Percentiles rank a stretch among this genome's conserved stretches.
These are phyloP conservation scores for Cercospora canescens DNA, from an alignment of 2,329 filamentous ascomycete genomes.

Conservation along the genomic window DNA sequence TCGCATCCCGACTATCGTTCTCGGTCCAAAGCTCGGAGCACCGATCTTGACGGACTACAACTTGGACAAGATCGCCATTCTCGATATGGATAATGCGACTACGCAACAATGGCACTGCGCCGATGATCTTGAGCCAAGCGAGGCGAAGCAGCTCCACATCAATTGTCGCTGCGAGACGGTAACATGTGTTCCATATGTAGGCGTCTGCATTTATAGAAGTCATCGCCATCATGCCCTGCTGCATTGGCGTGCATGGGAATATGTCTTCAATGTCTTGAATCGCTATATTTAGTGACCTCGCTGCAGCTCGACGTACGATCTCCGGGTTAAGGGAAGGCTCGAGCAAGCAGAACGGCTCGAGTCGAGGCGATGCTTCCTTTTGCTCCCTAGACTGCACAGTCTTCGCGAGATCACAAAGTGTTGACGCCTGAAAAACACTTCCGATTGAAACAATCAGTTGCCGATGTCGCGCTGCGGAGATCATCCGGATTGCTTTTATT, in stretches of 20 bases:
- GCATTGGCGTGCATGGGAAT: constrained; percentile 5
- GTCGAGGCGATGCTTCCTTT: neutral
- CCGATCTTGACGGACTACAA: constrained; percentile 21
- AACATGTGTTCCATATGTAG: neutral
- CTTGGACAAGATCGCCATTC: neutral
- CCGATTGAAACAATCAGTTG: constrained; percentile 43
- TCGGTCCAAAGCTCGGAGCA: neutral
- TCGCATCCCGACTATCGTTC: neutral
- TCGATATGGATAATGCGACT: neutral
- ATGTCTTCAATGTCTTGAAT: constrained; percentile 30
- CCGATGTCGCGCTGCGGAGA: constrained; percentile 39
- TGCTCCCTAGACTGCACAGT: neutral
- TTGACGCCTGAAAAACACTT: constrained; percentile 42
- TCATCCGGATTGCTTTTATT: constrained; percentile 47
- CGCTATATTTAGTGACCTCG: neutral
- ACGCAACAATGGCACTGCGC: neutral
- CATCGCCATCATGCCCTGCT: constrained; percentile 7
- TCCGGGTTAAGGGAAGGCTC: neutral
- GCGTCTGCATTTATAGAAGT: neutral
- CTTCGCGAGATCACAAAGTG: constrained; percentile 24
- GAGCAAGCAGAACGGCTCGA: constrained; percentile 9
- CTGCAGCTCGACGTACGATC: neutral
- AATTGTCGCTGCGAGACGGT: constrained; percentile 23
- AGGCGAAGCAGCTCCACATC: constrained; percentile 28
- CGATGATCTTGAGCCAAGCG: neutral